Base-by-base conservation (phyloP, 2,329 filamentous ascomycete species). In the Claviceps fusiformis region DNA sequence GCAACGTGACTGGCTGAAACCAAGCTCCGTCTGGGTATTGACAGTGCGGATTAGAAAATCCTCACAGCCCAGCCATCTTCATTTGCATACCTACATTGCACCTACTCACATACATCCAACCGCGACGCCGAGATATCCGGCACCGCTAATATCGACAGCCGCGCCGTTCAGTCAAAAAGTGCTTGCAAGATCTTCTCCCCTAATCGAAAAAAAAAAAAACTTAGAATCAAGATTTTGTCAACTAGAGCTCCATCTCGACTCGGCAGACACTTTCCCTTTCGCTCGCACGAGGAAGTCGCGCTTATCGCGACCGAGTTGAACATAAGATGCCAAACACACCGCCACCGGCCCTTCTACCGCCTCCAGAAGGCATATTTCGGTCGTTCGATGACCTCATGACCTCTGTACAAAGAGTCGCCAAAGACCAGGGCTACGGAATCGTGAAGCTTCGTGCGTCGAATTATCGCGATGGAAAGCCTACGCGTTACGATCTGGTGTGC, bases 391-490 rank as follows among this genome's bases (percentile, higher is more conserved):
- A 82, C 57, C 71, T 83, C 46, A 72, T 82, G 62, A 70, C 71
- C 4, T 75, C 79, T 24, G 78, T 82, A 9, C 80, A 82, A 65
- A 76, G 77, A 46, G 74, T 79, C 5, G 79, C 80, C 7, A 82
- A 82, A 63, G 79, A 82, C 53, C 79, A 82, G 59, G 80, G 80
- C 50, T 83, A 82, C 59, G 78, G 78, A 44, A 79, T 83, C 15
- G 80, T 83, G 59, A 83, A 83, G 69, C 71, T 83, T 11, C 76
- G 80, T 41, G 79, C 80, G 5, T 82, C 79, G 62, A 83, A 83
- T 67, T 83, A 83, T 60, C 79, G 80, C 48, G 80, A 83, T 54
- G 76, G 78, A 57, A 82, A 82, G 61, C 79, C 80, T 1, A 82
- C 80, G 24, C 76, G 80, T 17, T 83, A 82, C 67, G 80, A 83